Evolutionary conservation across 2,329 filamentous ascomycete species (phyloP), one percentile per base, ranked within the genome.

Genomic region (Hypoxylon sp.): DNA sequence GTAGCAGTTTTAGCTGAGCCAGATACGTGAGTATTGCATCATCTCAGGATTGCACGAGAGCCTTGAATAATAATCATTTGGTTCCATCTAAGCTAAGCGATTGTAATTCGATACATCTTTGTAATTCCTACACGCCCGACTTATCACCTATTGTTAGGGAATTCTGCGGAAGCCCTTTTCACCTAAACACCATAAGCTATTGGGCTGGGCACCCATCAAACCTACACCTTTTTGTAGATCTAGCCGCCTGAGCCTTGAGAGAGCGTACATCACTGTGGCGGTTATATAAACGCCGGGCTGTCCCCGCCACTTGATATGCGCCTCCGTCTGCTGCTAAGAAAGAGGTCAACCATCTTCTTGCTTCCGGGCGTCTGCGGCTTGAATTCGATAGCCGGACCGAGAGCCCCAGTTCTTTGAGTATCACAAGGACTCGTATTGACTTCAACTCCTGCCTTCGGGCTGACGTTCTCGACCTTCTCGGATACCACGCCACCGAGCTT

Each of bases 291-390:
- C 1, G 70, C 74, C 26, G 58, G 68, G n/a, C 66, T 67, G 4
- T 76, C 74, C 3, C 73, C 73, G 45, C 72, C 75, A 10, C 75
- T 76, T 20, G 72, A 68, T 31, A 78, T 75, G 10, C 75, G 74
- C 58, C 70, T 78, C 13, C 78, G 75, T 15, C 82, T 75, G 42
- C 77, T 82, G 57, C 74, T 83, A 23, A 85, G 71, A 65, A 85
- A 84, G 45, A 80, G 56, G 48, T 85, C 81, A 6, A 85, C 81
- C 79, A 85, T 83, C 37, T 74, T 74, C 68, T 78, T 78, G 63
- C 81, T 81, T 2, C 79, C 79, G 57, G 77, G 68, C 0, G 68
- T 69, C 55, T 78, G 76, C 0, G 71, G n/a, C 9, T 47, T 57
- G 2, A 18, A 3, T 7, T 43, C 57, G 17, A 56, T 56, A 3